Base-by-base conservation (phyloP, 1,284 basidiomycete genomes). In the Filobasidium uniguttulatum region DNA sequence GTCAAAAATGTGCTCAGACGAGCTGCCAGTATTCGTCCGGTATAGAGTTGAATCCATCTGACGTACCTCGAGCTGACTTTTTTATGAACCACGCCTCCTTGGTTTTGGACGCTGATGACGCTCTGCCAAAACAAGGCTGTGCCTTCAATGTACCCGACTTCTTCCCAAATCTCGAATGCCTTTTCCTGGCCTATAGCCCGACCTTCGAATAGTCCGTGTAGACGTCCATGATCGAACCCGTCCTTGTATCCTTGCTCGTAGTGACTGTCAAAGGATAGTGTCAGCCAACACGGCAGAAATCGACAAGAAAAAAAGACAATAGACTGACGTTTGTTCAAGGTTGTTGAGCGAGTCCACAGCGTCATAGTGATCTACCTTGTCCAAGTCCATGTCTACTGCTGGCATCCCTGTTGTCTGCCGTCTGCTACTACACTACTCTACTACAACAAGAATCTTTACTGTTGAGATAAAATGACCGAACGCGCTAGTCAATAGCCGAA, bases 101-200 rank as follows among this genome's bases (percentile, higher is more conserved):
- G 78, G 73, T 14, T 61, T 61, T 17, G 61, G 43, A 63, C 38
- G 12, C 29, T 55, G n/a, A 66, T 52, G 19, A 65, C 63, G 1
- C 72, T 70, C 48, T 72, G 64, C 83, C 85, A 94, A 53, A 82
- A 76, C 47, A 61, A 56, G 3, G 87, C 85, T 61, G 83, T 83
- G 2, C 89, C 91, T 60, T 86, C 77, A 63, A 93, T 93, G 63
- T 83, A 96, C 2, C 85, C 90, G 5, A 97, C 75, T 66, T 97
- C 93, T 66, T 94, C 89, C 89, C 91, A 96, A 65, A 96, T 79
- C 69, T 93, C 88, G 66, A 83, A 96, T 0, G 86, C 88, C 63
- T 96, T 91, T 61, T 88, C 82, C 54, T 81, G 77, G 1, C 91
- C 93, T 3, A 96, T 73, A 3, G 83, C 81, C n/a, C 89, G 75